Evolutionary conservation across 2,329 filamentous ascomycete genomes (phyloP), one percentile per base, ranked within the genome.

Genomic region (Endothia cerciana): DNA sequence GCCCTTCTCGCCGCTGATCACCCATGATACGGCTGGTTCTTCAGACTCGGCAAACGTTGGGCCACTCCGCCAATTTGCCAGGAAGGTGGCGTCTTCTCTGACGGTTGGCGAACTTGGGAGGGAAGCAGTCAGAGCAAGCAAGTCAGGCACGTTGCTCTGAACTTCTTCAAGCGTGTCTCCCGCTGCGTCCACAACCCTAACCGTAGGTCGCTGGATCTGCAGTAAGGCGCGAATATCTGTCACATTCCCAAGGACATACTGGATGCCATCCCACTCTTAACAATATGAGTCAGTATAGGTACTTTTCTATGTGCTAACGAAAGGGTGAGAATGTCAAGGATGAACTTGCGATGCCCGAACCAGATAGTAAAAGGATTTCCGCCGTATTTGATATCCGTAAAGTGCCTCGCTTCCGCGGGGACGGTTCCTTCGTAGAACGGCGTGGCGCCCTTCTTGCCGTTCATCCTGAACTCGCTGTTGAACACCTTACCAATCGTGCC

Each of bases 401-500:
- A 84, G 65, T 87, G 89, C 36, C 76, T 72, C 40, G 84, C 70
- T 0, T 73, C 74, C 36, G 73, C 70, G 0, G 74, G 70, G 3
- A 83, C 1, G 0, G 65, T 65, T 1, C 77, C 74, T 3, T 80
- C 71, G 6, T 73, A 71, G 0, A 74, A 69, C 0, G 78, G 55
- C 36, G 55, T 19, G 33, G 55, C 36, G 2, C 55, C 33, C 36
- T 41, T 73, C 1, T 78, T 80, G 0, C 78, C 80, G 47, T 72
- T 76, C 0, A 75, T 78, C 36, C 73, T 75, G 10, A 82, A 69
- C 43, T 85, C 83, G 8, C 79, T 82, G 63, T 83, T 86, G n/a
- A 87, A 70, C 0, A 88, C 75, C 49, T 79, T 81, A 0, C 87
- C 86, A 33, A 88, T 79, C 2, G 72, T 73, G 0, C 83, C 84